phyloP scores from a whole-genome alignment of 148 eudicot genomes.

The Camellia lanceoleosa region DNA sequence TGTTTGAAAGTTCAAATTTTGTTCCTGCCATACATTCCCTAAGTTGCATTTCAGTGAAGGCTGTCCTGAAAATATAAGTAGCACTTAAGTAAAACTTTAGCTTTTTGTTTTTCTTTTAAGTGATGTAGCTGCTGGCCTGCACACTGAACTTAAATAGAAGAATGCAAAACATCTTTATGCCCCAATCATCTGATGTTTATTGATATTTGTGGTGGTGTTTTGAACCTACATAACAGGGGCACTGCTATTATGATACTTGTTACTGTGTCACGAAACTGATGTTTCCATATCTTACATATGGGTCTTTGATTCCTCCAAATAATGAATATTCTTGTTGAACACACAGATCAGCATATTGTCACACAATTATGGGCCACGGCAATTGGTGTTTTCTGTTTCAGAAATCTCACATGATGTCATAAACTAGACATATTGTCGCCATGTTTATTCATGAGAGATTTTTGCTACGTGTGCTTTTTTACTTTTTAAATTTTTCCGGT shows the following conservation, averaged over 20 bases:
- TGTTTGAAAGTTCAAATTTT: neutral
- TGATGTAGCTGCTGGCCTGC: neutral
- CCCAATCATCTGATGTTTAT: neutral
- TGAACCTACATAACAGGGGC: neutral
- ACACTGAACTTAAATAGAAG: neutral
- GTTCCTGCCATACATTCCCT: neutral
- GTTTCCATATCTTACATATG: neutral
- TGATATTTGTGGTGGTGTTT: neutral
- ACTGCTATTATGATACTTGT: neutral
- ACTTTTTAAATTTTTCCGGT: neutral
- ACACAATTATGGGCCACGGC: neutral
- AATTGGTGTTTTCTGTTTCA: neutral
- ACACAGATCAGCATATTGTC: too few relatives aligned
- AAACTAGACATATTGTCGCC: neutral
- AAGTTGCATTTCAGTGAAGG: neutral
- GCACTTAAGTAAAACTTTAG: neutral
- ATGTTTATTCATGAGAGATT: conserved; percentile 2
- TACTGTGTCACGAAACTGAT: neutral
- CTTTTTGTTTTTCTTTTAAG: neutral
- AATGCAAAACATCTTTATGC: neutral
- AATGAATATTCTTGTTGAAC: neutral
- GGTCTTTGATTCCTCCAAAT: neutral
- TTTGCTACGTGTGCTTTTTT: neutral
- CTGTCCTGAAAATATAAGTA: neutral
- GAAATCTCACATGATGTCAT: neutral